Evolutionary conservation across 208 protist genomes (phyloP).

Genomic region (Trichomonas tenax): DNA sequence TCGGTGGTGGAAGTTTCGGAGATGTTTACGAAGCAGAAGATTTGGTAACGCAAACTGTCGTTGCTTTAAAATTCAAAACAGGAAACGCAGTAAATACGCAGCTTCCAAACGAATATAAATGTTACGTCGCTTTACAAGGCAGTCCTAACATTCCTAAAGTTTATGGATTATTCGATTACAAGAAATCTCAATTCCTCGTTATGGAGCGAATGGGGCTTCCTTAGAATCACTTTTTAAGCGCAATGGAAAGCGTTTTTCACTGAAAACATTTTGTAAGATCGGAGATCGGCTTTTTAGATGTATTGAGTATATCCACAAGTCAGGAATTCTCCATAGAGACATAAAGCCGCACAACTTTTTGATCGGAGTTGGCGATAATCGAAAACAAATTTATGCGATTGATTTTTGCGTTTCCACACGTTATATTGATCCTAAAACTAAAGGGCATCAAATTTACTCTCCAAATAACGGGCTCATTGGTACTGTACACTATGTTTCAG

Average conservation of each 20-base stretch:
- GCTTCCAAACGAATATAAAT: slow-evolving; percentile 81
- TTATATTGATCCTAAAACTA: no score
- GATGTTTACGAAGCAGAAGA: slow-evolving; percentile 40
- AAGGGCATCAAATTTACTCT: no score
- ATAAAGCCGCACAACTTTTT: slow-evolving; percentile 90
- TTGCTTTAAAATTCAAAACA: slow-evolving; percentile 33
- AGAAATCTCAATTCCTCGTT: slow-evolving; percentile 67
- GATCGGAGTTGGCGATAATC: slow-evolving; percentile 67
- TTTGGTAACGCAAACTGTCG: slow-evolving; percentile 47
- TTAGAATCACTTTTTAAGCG: slow-evolving; percentile 88
- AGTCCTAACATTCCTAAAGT: slow-evolving; percentile 74
- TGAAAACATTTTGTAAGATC: slow-evolving; percentile 93
- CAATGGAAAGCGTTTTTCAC: slow-evolving; percentile 65
- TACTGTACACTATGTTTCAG: no score
- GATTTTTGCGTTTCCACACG: no score
- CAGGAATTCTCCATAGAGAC: not conserved
- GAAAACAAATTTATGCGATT: no score
- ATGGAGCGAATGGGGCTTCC: slow-evolving; percentile 90
- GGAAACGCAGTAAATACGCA: slow-evolving; percentile 71
- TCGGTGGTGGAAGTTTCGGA: not conserved
- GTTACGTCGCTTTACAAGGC: slow-evolving; percentile 64
- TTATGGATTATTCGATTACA: not conserved
- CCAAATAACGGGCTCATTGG: no score
- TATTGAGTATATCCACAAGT: not conserved
- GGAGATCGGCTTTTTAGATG: slow-evolving; percentile 74